Evolutionary conservation across 192 early-diverging fungal genomes (phyloP), one percentile per base, ranked within the genome.

Genomic region (Mortierella claussenii): DNA sequence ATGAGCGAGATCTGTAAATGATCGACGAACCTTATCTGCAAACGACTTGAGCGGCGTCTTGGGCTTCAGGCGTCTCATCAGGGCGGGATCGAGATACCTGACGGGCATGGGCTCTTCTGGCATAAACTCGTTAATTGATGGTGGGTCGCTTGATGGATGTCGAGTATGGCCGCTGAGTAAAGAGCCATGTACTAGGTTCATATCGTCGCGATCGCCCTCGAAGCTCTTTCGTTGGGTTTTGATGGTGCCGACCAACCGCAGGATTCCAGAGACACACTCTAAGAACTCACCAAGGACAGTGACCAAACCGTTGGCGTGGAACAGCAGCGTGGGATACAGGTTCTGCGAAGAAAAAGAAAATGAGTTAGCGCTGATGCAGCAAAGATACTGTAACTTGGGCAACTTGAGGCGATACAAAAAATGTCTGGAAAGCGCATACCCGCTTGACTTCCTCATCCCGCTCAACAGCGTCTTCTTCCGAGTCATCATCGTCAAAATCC

Each of bases 241-340:
- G 59, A 67, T 46, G 0, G 51, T 51, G 17, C 64, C 65, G 34
- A 76, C 73, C 7, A 67, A 49, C 21, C 65, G 49, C 18, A 61
- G 64, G 17, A 76, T 76, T 4, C 64, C 53, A 24, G 73, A 76
- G 7, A 67, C 73, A 26, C 73, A 67, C 36, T 76, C 73, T 24
- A 76, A 53, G 21, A 76, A 67, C 45, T 76, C 73, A 4, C 73
- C 73, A 24, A 76, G 33, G 12, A 67, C 58, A 7, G 73, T 76
- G 26, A 76, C 59, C 33, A 76, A 44, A 3, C 64, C 47, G 28
- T 76, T 61, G 2, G 73, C 63, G 30, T 67, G 73, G 17, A 27
- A 43, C 2, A 76, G 31, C 15, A 76, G 30, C 2, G 57, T 62
- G 20, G 64, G 28, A 26, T 76, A 76, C 4, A 76, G 40, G 17